Evolutionary conservation across 2,329 filamentous ascomycete species (phyloP).

Genomic region (Phaeosphaeria sp.): DNA sequence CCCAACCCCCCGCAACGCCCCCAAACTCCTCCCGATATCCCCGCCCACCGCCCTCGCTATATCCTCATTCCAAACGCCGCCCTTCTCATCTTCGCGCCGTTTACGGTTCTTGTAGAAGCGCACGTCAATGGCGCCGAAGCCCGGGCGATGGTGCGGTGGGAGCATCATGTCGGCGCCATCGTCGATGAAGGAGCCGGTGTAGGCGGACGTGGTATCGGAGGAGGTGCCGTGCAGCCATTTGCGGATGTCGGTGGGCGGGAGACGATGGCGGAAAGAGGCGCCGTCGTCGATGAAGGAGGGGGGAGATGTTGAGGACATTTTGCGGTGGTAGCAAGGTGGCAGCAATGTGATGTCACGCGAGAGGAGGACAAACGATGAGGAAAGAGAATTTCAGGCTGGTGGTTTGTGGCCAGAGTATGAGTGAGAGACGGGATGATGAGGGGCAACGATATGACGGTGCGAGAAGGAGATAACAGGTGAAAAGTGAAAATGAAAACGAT

Average conservation of each 20-base stretch:
- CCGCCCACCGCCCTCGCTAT: slow-evolving; percentile 30
- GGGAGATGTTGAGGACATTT: slow-evolving; percentile 25
- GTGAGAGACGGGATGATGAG: slow-evolving; percentile 3
- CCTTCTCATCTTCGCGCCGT: slow-evolving; percentile 1
- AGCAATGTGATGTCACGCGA: neutral
- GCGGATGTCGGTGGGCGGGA: slow-evolving; percentile 16
- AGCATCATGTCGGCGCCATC: slow-evolving; percentile 33
- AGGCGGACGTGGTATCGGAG: slow-evolving; percentile 15
- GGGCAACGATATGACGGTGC: no score
- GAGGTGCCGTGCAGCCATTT: slow-evolving; percentile 15
- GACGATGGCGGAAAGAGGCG: slow-evolving; percentile 20
- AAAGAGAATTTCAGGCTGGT: no score
- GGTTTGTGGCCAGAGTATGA: neutral
- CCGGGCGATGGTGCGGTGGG: neutral
- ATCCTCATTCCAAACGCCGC: slow-evolving; percentile 23
- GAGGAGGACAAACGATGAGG: neutral
- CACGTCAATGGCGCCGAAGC: slow-evolving; percentile 24
- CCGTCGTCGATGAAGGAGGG: slow-evolving; percentile 36
- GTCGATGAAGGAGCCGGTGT: slow-evolving; percentile 38
- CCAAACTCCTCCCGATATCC: slow-evolving; percentile 27
- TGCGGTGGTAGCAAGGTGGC: neutral
- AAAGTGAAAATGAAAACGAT: slow-evolving; percentile 11
- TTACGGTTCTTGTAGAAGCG: slow-evolving; percentile 22
- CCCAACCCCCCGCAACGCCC: slow-evolving; percentile 12
- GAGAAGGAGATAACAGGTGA: no score